Base-by-base conservation (phyloP, 2,329 filamentous ascomycete species). In the Exophiala bonariae region DNA sequence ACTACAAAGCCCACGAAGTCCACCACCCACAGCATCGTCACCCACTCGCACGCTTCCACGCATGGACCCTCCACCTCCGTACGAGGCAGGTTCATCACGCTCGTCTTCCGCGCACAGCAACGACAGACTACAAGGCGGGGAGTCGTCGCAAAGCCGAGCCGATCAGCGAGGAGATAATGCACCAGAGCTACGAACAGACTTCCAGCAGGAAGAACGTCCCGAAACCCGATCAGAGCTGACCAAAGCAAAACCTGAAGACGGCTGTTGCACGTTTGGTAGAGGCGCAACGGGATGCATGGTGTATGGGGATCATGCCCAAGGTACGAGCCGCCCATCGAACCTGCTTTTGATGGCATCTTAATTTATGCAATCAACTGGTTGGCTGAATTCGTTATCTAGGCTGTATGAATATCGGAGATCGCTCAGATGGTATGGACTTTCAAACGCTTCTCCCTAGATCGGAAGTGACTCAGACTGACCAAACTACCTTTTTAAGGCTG, bases 51-150 rank as follows among this genome's bases (percentile, higher is more conserved):
- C 34, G 10, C 49, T 55, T 33, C 52, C 52, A 10, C 52, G 52
- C 26, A 55, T 55, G 52, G 52, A 55, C 9, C 52, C 52, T 32
- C 52, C 52, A 14, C 52, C 52, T 19, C 52, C 52, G n/a, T 55
- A 55, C 30, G 52, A 55, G 41, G 52, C 34, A 6, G 22, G 42
- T 23, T 49, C 45, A 16, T 52, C 49, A n/a, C 49, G 48, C n/a
- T 52, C 52, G n/a, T 47, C 45, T 18, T 55, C 52, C 3, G 49
- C 49, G 2, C 49, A 52, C 30, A 55, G 52, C 28, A 30, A 47
- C 19, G 52, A 55, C 42, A 41, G 35, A 26, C 45, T 55, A 6
- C 33, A 55, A 16, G 17, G 17, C n/a, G 22, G 36, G 11, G 35
- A 36, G 36, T 20, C 23, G 23, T 26, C 30, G 17, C 51, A 41